Base-by-base conservation (phyloP, 148 eudicot genomes). In the Camellia sinensis region DNA sequence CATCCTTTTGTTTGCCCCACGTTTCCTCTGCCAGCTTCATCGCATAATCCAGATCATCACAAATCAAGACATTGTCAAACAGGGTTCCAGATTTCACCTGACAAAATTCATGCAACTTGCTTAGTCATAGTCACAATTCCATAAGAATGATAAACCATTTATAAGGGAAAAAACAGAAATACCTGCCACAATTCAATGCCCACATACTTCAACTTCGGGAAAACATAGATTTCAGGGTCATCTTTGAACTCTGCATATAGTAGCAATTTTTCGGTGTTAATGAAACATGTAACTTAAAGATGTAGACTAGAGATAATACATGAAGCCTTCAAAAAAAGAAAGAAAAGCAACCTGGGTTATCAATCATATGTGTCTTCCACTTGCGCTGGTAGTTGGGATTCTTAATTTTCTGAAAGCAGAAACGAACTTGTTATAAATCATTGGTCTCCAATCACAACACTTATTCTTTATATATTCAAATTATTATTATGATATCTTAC, bases 121-220 rank as follows among this genome's bases (percentile, higher is more conserved):
- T 52, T 21, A 71, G 40, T 76, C 52, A 72, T 37, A 44, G 48
- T 37, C 37, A 2, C 11, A 75, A 14, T 29, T 2, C 17, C 44
- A 29, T 29, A 12, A 48, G 14, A n/a, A 7, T 11, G 76, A 46
- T 14, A 2, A 29, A 19, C 3, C 40, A 22, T 68, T 53, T 45
- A 17, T 18, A 45, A 43, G 10, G 40, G 9, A 12, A 60, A 50
- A 50, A n/a, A 63, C 14, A 12, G 43, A 68, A 9, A 69, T 90
- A 93, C 98, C 99, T 95, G 99, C 99, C 99, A 95, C 87, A 95
- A 85, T 85, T 95, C 97, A 65, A 95, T 87, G 19, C 99, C 99
- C 41, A 95, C 97, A 60, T 95, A 92, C 89, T 84, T 92, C 87
- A 95, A 83, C 48, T 82, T 92, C 15, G 97, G 97, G 91, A 75